Base-by-base conservation (phyloP, 2,329 filamentous ascomycete genomes). In the Sclerotinia spermophila region DNA sequence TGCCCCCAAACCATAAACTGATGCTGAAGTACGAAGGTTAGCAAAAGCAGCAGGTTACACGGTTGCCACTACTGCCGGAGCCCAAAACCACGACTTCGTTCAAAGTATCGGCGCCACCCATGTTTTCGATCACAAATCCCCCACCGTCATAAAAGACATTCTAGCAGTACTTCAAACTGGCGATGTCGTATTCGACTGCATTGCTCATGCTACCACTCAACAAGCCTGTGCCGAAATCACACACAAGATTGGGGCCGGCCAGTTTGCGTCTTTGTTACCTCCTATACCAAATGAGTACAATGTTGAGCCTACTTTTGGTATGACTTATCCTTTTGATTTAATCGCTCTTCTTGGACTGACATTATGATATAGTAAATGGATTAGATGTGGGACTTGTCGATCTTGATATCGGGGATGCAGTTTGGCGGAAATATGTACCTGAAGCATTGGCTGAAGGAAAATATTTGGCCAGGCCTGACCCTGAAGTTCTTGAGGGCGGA, bases 41-140 rank as follows among this genome's bases (percentile, higher is more conserved):
- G 74, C 75, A n/a, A 67, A 71, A 27, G 74, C 75, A 8, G 72
- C 81, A 21, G 83, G 84, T 0, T 77, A 81, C 24, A 77, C 72
- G 0, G 80, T 82, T 5, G 81, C 85, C n/a, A 78, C 83, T 0
- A 85, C 83, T 1, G 83, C 82, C 73, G 84, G 83, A 0, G 79
- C 82, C 0, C 68, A 72, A 45, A 86, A 84, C 72, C 80, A 80
- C 66, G 80, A 80, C 3, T 78, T 84, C 1, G 82, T 81, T n/a
- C 77, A 79, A 48, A 70, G 70, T 0, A 81, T 79, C 44, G 85
- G 85, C 1, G 85, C 85, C 1, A 80, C 79, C 7, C 75, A 77
- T 6, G 79, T 78, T 7, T 85, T 86, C 73, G 83, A 87, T 76
- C 84, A 86, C 73, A 73, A 76, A 55, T 77, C 67, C 21, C 61